Base-by-base conservation (phyloP, 2,329 filamentous ascomycete species). In the Fusarium sp. region DNA sequence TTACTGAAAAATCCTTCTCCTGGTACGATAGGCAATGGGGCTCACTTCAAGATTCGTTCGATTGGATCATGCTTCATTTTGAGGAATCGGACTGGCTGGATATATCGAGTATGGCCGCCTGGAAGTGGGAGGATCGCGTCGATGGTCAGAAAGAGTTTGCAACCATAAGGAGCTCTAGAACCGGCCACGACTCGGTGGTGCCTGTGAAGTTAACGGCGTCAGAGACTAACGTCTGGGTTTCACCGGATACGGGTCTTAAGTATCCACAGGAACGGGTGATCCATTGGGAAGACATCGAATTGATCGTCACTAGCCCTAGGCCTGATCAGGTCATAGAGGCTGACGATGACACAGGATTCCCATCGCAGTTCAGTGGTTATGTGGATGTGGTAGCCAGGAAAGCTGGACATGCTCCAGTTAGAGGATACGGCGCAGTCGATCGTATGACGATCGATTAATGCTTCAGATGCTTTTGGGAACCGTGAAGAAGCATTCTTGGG, bases 11-110 rank as follows among this genome's bases (percentile, higher is more conserved):
- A 22, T 51, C 34, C 8, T 51, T 51, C 2, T n/a, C 34, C 7
- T 51, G 47, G 47, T 51, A 51, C 10, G 47, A 51, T 26, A 51
- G 34, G 17, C 22, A 51, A 19, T 51, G 11, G 6, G 47, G 34
- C 3, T 42, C 47, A 2, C n/a, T 51, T 2, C 47, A 51, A 1
- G 47, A 51, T 17, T 51, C 47, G 2, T 51, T 51, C 14, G 34
- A 51, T 17, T 51, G 34, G 34, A 17, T 51, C 3, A 51, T 40
- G 34, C 14, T 51, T 3, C 47, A 51, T 4, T 51, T 51, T 2
- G 47, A 51, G 1, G 47, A 40, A 5, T 40, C 47, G 4, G 22
- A 40, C 4, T 51, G 47, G 47, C 5, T 51, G 9, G 34, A 42
- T 21, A 51, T 51, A 9, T 40, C 47, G 9, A 0, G 26, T 3